Percentiles rank a stretch among this genome's conserved stretches.
phyloP scores from a whole-genome alignment of 805 yeast species.

The Candida montana region DNA sequence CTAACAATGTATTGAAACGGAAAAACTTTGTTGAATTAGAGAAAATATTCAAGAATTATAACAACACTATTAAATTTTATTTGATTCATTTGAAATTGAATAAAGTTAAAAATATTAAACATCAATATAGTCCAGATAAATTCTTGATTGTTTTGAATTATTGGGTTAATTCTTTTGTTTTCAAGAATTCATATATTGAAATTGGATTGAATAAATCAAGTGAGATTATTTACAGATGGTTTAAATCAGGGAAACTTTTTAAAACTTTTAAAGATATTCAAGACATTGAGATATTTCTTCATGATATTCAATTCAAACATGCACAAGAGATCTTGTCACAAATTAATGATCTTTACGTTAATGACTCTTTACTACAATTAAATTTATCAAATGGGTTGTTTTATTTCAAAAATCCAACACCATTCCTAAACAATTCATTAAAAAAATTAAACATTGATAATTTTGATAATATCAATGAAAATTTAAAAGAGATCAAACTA shows the following conservation, averaged over 20 bases:
- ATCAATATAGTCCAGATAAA: slow-evolving; percentile 48
- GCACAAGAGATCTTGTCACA: slow-evolving; percentile 29
- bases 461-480: slow-evolving; percentile 20
- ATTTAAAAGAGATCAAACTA: slow-evolving; percentile 15
- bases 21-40: slow-evolving; percentile 48
- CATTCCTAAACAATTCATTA: slow-evolving; percentile 21
- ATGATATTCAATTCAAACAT: slow-evolving; percentile 36
- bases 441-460: slow-evolving; percentile 24
- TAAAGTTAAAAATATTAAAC: slow-evolving; percentile 49
- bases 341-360: slow-evolving; percentile 28
- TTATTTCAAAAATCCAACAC: slow-evolving; percentile 42
- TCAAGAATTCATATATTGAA: slow-evolving; percentile 50
- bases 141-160: slow-evolving; percentile 53
- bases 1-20: slow-evolving; percentile 46
- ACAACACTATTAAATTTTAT: slow-evolving; percentile 61
- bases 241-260: slow-evolving; percentile 47
- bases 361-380: slow-evolving; percentile 25
- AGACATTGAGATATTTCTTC: slow-evolving; percentile 33
- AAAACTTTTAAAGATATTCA: slow-evolving; percentile 28
- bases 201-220: slow-evolving; percentile 49
- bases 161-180: slow-evolving; percentile 52
- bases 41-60: slow-evolving; percentile 50
- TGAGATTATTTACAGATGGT: slow-evolving; percentile 56
- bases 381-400: slow-evolving; percentile 31
- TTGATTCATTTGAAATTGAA: slow-evolving; percentile 53